These are phyloP conservation scores for Drechmeria coniospora DNA, from an alignment of 2,329 filamentous ascomycete genomes.

Conservation along the genomic window DNA sequence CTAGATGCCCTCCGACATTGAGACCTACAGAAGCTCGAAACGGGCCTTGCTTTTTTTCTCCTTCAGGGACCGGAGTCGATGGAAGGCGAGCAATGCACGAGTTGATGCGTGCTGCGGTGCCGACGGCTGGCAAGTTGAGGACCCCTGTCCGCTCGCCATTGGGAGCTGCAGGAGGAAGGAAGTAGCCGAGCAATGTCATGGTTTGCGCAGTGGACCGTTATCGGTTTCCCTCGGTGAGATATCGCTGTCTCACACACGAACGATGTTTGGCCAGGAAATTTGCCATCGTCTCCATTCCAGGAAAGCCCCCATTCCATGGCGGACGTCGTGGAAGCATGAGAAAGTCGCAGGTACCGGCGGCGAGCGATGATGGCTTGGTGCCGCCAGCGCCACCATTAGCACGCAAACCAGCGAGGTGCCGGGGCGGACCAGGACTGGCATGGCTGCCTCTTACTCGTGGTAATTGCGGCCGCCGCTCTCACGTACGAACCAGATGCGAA, in stretches of 20 bases:
- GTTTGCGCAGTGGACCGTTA: neutral
- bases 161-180: no score
- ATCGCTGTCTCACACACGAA: slow-evolving; percentile 13
- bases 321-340: neutral
- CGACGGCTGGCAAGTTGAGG: no score
- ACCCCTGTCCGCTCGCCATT: no score
- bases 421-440: no score
- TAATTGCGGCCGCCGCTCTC: no score
- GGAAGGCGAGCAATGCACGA: neutral
- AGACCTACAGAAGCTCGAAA: slow-evolving; percentile 7
- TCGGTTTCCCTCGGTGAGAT: slow-evolving; percentile 11
- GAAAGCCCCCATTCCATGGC: slow-evolving; percentile 3
- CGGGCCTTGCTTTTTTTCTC: slow-evolving; percentile 2
- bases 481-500: no score
- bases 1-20: slow-evolving; percentile 4
- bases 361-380: neutral
- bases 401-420: no score
- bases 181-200: neutral
- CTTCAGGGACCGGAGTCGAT: slow-evolving; percentile 1
- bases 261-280: slow-evolving; percentile 12
- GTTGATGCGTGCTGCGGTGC: no score
- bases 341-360: neutral
- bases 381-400: no score
- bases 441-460: no score
- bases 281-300: slow-evolving; percentile 7